phyloP scores from a whole-genome alignment of 441 rosid genomes.

The Mallotus repandus region DNA sequence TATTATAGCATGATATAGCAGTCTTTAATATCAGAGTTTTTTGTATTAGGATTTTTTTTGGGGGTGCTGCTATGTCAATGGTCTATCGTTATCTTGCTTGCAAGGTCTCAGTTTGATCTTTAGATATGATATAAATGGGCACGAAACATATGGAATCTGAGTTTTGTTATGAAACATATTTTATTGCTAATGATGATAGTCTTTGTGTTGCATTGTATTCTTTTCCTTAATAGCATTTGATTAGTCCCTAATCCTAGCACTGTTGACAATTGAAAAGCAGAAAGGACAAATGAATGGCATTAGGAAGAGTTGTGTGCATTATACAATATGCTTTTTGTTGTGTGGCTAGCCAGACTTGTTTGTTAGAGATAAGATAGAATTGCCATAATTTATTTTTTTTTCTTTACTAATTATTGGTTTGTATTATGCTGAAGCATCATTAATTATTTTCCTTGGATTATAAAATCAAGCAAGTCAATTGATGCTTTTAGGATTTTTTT shows the following conservation, averaged over 20 bases:
- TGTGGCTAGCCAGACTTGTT: slow-evolving; percentile 1
- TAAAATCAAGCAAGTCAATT: no score
- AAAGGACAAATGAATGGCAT: slow-evolving; percentile 6
- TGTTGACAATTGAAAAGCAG: slow-evolving; percentile 7
- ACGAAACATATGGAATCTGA: slow-evolving; percentile 15
- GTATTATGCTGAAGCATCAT: neutral
- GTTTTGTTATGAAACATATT: neutral
- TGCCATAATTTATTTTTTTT: slow-evolving; percentile 7
- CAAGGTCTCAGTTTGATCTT: neutral
- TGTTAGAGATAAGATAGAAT: neutral
- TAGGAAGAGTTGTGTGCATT: neutral
- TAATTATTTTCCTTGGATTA: neutral
- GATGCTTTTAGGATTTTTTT: no score
- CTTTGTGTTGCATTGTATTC: neutral
- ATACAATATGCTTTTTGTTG: slow-evolving; percentile 6
- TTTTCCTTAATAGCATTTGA: neutral
- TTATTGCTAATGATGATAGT: neutral
- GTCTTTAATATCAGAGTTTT: neutral
- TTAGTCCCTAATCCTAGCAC: slow-evolving; percentile 9
- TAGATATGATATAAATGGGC: neutral
- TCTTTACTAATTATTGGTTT: neutral
- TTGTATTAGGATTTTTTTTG: neutral
- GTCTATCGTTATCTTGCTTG: neutral
- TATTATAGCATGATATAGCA: neutral
- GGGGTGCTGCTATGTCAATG: neutral